A percentile compares a stretch with the other conserved stretches of the same genome.
These are phyloP conservation scores for Diaporthe ilicicola DNA, from an alignment of 2,329 filamentous ascomycete genomes.

Conservation along the genomic window DNA sequence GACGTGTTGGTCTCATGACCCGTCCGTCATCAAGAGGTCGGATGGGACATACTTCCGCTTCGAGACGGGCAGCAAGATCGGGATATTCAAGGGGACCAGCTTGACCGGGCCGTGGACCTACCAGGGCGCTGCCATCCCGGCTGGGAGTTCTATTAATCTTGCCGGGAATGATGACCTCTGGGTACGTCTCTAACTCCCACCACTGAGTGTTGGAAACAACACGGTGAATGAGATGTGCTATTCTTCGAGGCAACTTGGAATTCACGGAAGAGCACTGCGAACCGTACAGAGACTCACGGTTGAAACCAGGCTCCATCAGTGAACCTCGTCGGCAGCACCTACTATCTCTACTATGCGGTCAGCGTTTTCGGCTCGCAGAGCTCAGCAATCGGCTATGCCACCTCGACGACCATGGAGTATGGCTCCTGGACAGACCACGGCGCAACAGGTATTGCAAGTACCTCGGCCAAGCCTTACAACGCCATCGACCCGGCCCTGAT, in stretches of 20 bases:
- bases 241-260: no score
- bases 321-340: conserved; percentile 61
- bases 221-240: no score
- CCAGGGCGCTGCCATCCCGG: conserved; percentile 49
- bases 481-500: conserved; percentile 63
- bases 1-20: conserved; percentile 48
- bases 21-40: conserved; percentile 46
- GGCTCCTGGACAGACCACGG: conserved; percentile 65
- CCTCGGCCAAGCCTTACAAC: conserved; percentile 52
- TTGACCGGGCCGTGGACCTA: conserved; percentile 52
- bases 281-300: neutral
- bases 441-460: conserved; percentile 53
- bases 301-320: conserved; percentile 68
- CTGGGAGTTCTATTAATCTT: conserved; percentile 49
- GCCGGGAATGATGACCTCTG: conserved; percentile 52
- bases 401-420: conserved; percentile 38
- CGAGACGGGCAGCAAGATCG: conserved; percentile 47
- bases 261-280: no score
- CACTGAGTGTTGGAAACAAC: neutral
- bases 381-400: conserved; percentile 67
- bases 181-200: conserved; percentile 41
- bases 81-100: conserved; percentile 42
- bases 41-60: conserved; percentile 51
- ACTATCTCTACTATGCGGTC: conserved; percentile 76
- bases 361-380: conserved; percentile 67